Conservation (phyloP, 495 filamentous ascomycete genomes). For the Haplographium delicatum region DNA sequence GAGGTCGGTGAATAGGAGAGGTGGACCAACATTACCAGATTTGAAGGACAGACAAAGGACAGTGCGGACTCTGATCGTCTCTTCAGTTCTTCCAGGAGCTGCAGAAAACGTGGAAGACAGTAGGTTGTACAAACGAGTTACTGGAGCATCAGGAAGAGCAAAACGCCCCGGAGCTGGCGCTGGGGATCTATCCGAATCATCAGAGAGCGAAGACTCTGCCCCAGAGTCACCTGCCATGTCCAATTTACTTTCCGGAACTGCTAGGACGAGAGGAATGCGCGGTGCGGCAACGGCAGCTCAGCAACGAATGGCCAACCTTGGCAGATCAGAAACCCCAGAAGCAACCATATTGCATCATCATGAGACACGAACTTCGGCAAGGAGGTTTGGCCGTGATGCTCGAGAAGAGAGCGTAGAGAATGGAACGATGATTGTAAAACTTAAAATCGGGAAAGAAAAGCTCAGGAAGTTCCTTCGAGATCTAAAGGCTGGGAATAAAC, state of each 20-base stretch:
- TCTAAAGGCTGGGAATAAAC: conserved; percentile 27
- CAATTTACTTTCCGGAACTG: conserved; percentile 67
- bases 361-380: conserved; percentile 61
- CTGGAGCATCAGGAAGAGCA: conserved; percentile 43
- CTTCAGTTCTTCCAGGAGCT: conserved; percentile 82
- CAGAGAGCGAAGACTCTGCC: conserved; percentile 80
- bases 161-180: conserved; percentile 55
- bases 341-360: conserved; percentile 60
- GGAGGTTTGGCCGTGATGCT: conserved; percentile 47
- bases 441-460: conserved; percentile 61
- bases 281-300: conserved; percentile 80
- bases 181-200: conserved; percentile 79
- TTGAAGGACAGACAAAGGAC: conserved; percentile 91
- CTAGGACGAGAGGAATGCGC: conserved; percentile 80
- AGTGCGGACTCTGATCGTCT: conserved; percentile 85
- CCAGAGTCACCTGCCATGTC: conserved; percentile 79
- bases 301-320: conserved; percentile 65
- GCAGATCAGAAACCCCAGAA: conserved; percentile 88
- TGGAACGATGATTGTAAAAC: conserved; percentile 58
- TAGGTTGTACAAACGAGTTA: conserved; percentile 67
- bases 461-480: conserved; percentile 56
- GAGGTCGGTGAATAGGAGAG: conserved; percentile 86
- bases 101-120: conserved; percentile 75
- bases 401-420: conserved; percentile 72
- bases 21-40: conserved; percentile 91